Conservation (phyloP, 2,329 filamentous ascomycete genomes). For the Trichophyton rubrum region DNA sequence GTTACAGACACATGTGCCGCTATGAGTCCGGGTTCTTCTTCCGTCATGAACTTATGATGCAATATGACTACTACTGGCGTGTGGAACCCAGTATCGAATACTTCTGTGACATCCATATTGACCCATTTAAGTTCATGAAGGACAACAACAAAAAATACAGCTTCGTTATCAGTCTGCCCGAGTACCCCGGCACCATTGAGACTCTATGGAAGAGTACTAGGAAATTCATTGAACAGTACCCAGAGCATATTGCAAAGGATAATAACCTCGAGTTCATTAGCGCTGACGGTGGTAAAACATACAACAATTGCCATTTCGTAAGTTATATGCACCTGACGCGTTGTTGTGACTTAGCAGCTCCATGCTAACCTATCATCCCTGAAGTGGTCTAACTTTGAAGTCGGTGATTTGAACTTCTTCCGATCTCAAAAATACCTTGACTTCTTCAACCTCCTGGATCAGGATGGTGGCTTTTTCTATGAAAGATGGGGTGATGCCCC, state of each 20-base stretch:
- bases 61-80: constrained; percentile 99
- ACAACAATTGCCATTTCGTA: constrained; percentile 97
- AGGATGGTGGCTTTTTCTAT: constrained; percentile 95
- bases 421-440: constrained; percentile 79
- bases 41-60: constrained; percentile 79
- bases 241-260: constrained; percentile 69
- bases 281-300: constrained; percentile 78
- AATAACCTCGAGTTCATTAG: constrained; percentile 89
- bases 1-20: constrained; percentile 98
- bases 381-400: constrained; percentile 98
- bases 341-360: background rate
- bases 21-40: constrained; percentile 99
- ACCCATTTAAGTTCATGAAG: constrained; percentile 92
- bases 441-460: constrained; percentile 78
- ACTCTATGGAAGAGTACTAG: constrained; percentile 92
- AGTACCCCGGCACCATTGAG: constrained; percentile 91
- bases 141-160: constrained; percentile 97
- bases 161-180: constrained; percentile 88
- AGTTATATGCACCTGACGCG: constrained; percentile 26
- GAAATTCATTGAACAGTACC: constrained; percentile 83
- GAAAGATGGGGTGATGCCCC: constrained; percentile 97
- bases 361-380: constrained; percentile 13
- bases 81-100: constrained; percentile 95
- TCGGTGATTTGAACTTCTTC: constrained; percentile 88
- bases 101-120: constrained; percentile 89